Conservation (phyloP, 352 stramenopile genomes). For the Thraustochytrium striatum region DNA sequence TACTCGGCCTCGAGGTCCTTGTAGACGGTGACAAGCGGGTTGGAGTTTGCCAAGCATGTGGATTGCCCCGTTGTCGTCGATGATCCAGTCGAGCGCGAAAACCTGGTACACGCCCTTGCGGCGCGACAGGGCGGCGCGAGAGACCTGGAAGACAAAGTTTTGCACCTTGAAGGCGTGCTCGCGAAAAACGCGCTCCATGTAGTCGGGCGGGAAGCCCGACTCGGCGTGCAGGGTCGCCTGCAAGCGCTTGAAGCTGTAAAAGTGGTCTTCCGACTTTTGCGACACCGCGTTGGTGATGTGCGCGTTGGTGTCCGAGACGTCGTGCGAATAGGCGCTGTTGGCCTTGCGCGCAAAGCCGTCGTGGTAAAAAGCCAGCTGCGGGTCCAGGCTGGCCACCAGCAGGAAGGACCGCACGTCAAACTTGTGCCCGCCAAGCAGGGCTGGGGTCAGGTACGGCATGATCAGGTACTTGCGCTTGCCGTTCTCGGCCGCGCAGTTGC, state of each 20-base stretch:
- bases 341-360: conserved; percentile 48
- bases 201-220: conserved; percentile 43
- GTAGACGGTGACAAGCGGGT: conserved; percentile 44
- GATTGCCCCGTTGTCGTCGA: conserved; percentile 42
- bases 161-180: conserved; percentile 43
- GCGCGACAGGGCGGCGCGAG: conserved; percentile 18
- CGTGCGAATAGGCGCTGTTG: not conserved
- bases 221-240: conserved; percentile 7
- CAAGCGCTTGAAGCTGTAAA: conserved; percentile 36
- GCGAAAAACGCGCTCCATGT: conserved; percentile 19
- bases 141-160: conserved; percentile 40
- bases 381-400: conserved; percentile 40
- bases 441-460: conserved; percentile 49
- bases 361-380: conserved; percentile 46
- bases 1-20: conserved; percentile 27
- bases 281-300: conserved; percentile 49
- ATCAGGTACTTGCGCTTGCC: conserved; percentile 35
- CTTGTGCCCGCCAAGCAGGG: conserved; percentile 36
- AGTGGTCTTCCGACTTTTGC: conserved; percentile 36
- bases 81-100: conserved; percentile 50
- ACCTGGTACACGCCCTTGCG: conserved; percentile 48
- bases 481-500: not conserved
- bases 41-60: conserved; percentile 48
- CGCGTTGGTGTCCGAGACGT: conserved; percentile 30
- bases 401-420: conserved; percentile 46